A percentile compares a stretch with the other conserved stretches of the same genome.
Conservation (phyloP, 176 grass and related monocot genomes). For the Zizania latifolia region DNA sequence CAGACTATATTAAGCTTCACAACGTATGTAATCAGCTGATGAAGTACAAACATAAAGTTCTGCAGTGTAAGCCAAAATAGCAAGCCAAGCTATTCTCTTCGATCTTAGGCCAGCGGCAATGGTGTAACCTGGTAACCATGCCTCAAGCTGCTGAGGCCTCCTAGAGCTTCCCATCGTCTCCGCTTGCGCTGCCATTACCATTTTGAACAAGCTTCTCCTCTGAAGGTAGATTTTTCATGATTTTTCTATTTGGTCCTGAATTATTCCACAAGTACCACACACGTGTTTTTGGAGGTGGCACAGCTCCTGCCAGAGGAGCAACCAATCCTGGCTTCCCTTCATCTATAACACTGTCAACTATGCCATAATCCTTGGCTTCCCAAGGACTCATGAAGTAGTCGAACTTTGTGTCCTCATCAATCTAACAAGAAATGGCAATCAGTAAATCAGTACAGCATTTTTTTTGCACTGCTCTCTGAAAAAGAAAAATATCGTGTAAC, state of each 20-base stretch:
- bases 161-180: constrained; percentile 31
- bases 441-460: not conserved
- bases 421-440: constrained; percentile 47
- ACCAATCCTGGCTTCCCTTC: constrained; percentile 76
- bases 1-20: not conserved
- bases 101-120: not conserved
- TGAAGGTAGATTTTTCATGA: constrained; percentile 60
- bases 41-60: not conserved
- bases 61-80: not conserved
- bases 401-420: constrained; percentile 71
- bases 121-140: not conserved
- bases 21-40: not conserved
- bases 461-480: not conserved
- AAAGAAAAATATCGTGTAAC: constrained; percentile 16
- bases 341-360: constrained; percentile 71
- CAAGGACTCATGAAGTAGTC: constrained; percentile 97
- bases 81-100: not conserved
- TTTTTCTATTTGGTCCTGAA: constrained; percentile 51
- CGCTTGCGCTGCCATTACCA: constrained; percentile 23
- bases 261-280: constrained; percentile 73
- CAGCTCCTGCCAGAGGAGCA: constrained; percentile 60
- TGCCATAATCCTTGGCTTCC: constrained; percentile 93
- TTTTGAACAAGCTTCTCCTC: constrained; percentile 56
- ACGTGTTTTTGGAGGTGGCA: constrained; percentile 69
- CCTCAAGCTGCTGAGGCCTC: constrained; percentile 36